Conservation (phyloP, 2,329 filamentous ascomycete genomes). For the Microsporum canis region DNA sequence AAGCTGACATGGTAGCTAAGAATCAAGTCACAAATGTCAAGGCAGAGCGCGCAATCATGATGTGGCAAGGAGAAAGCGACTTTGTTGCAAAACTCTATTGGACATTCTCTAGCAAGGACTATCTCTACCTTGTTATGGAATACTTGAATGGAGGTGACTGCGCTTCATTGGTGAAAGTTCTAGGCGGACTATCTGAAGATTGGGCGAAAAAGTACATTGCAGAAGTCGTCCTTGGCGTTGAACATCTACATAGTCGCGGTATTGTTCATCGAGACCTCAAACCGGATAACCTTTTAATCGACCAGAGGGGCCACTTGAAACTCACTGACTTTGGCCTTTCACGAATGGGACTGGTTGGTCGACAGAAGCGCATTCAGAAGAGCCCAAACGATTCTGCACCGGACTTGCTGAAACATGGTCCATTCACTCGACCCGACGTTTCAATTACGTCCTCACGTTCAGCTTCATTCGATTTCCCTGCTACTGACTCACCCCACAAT, state of each 20-base stretch:
- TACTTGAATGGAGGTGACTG: conserved; percentile 97
- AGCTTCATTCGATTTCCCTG: conserved; percentile 81
- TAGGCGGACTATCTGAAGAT: conserved; percentile 85
- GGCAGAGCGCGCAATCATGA: conserved; percentile 97
- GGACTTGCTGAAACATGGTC: conserved; percentile 82
- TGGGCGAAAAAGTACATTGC: conserved; percentile 98
- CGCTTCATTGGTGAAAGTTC: conserved; percentile 86
- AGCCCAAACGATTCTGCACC: conserved; percentile 71
- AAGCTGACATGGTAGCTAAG: conserved; percentile 99
- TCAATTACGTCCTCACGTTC: conserved; percentile 86
- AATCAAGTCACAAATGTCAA: conserved; percentile 99
- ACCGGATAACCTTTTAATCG: conserved; percentile 92
- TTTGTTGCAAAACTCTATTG: conserved; percentile 98
- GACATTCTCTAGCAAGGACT: conserved; percentile 99
- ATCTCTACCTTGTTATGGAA: conserved; percentile 97
- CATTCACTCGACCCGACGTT: conserved; percentile 68
- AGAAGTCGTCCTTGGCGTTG: conserved; percentile 91
- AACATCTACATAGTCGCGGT: conserved; percentile 84
- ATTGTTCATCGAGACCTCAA: conserved; percentile 97
- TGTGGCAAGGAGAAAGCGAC: conserved; percentile 99
- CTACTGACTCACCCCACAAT: conserved; percentile 63
- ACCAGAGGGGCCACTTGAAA: conserved; percentile 92
- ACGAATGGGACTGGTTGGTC: conserved; percentile 89
- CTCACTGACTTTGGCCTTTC: conserved; percentile 95
- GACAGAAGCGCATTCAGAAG: conserved; percentile 85